Percentiles rank a stretch among this genome's conserved stretches.
Evolutionary conservation across 495 filamentous ascomycete species (phyloP).

Genomic region (Friedmanniomyces endolithicus): DNA sequence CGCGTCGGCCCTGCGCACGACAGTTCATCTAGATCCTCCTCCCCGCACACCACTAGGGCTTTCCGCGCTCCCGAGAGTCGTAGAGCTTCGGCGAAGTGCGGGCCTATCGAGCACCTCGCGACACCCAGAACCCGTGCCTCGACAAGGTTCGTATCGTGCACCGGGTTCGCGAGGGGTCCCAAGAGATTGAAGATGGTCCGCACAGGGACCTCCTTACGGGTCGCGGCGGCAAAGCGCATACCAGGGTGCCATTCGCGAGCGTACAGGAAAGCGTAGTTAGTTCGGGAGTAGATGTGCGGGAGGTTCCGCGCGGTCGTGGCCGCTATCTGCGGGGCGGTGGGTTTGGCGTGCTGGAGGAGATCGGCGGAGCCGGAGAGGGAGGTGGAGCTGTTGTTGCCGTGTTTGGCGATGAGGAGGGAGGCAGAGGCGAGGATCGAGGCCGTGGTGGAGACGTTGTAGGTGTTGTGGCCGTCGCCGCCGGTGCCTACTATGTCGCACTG

Average conservation of each 20-base stretch:
- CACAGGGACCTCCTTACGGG: slow-evolving; percentile 74
- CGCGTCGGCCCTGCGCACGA: slow-evolving; percentile 73
- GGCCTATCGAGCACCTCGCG: slow-evolving; percentile 70
- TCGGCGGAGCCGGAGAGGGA: slow-evolving; percentile 93
- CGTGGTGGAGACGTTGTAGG: slow-evolving; percentile 94
- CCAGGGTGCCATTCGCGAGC: slow-evolving; percentile 93
- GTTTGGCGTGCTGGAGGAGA: slow-evolving; percentile 57
- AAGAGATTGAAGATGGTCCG: slow-evolving; percentile 95
- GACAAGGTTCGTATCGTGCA: slow-evolving; percentile 51
- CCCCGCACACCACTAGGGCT: slow-evolving; percentile 83
- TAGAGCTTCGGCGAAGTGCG: slow-evolving; percentile 76
- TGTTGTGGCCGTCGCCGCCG: slow-evolving; percentile 89
- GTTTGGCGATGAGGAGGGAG: slow-evolving; percentile 73
- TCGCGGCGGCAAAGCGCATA: slow-evolving; percentile 72
- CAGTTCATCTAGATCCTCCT: slow-evolving; percentile 91
- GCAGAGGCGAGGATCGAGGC: slow-evolving; percentile 83
- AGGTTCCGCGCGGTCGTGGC: slow-evolving; percentile 61
- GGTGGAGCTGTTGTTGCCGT: slow-evolving; percentile 92
- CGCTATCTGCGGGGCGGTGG: slow-evolving; percentile 56
- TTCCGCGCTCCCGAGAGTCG: slow-evolving; percentile 63
- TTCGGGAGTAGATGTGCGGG: slow-evolving; percentile 52
- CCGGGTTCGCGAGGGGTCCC: slow-evolving; percentile 81
- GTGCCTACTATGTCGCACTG: slow-evolving; percentile 97
- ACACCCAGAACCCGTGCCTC: slow-evolving; percentile 89
- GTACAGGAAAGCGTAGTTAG: slow-evolving; percentile 92